Percentiles rank a stretch among this genome's conserved stretches.
These are phyloP conservation scores for Trypanosoma vivax DNA, from an alignment of 208 protist species.

Conservation along the genomic window DNA sequence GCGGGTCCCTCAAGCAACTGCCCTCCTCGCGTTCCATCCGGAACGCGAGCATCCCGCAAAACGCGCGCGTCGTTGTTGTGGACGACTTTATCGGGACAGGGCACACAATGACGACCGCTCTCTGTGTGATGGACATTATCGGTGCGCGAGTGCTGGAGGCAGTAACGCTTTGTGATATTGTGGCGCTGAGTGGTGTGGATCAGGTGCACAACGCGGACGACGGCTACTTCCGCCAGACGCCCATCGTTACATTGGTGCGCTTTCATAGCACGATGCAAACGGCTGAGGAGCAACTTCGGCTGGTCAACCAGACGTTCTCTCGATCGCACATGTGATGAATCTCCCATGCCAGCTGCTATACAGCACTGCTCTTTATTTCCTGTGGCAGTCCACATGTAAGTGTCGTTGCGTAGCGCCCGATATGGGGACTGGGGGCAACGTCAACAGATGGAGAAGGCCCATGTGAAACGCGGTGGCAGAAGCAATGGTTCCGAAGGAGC, in stretches of 20 bases:
- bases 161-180: slow-evolving; percentile 63
- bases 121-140: slow-evolving; percentile 61
- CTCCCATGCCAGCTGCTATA: too few species aligned
- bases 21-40: slow-evolving; percentile 44
- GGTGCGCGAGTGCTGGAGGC: slow-evolving; percentile 60
- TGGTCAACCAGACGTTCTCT: background rate
- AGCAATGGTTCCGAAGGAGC: too few species aligned
- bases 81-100: slow-evolving; percentile 88
- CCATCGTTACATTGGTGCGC: slow-evolving; percentile 71
- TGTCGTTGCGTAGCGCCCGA: too few species aligned
- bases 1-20: slow-evolving; percentile 17
- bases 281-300: slow-evolving; percentile 7
- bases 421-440: too few species aligned
- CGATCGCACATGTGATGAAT: background rate
- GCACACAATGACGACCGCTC: slow-evolving; percentile 48
- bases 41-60: slow-evolving; percentile 42
- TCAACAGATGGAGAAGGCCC: too few species aligned
- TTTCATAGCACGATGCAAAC: slow-evolving; percentile 35
- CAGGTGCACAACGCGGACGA: slow-evolving; percentile 45
- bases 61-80: slow-evolving; percentile 71
- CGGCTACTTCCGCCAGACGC: slow-evolving; percentile 36
- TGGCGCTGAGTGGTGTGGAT: slow-evolving; percentile 51
- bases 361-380: too few species aligned
- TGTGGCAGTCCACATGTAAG: too few species aligned
- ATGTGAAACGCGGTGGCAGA: too few species aligned